A percentile compares a stretch with the other conserved stretches of the same genome.
Evolutionary conservation across 345 rosid species (phyloP).

Genomic region (Boechera divaricarpa): DNA sequence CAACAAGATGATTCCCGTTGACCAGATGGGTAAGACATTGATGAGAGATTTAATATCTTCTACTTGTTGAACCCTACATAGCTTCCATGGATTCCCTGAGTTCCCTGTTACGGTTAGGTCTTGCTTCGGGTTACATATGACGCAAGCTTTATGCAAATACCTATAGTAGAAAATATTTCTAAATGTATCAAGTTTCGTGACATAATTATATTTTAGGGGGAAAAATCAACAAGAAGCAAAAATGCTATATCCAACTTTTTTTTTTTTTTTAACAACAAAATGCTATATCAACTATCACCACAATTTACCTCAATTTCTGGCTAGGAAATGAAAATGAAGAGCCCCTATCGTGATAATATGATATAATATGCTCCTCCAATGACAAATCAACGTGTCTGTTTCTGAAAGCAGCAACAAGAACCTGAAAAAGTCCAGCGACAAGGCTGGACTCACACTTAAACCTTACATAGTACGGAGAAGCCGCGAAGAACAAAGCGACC

Average conservation of each 20-base stretch:
- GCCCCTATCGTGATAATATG: slow-evolving; percentile 34
- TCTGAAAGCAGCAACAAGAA: slow-evolving; percentile 47
- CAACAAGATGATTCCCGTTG: slow-evolving; percentile 53
- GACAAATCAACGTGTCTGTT: slow-evolving; percentile 45
- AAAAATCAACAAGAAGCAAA: not conserved
- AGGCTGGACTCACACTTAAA: slow-evolving; percentile 45
- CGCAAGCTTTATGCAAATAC: slow-evolving; percentile 65
- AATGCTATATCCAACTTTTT: too few relatives aligned
- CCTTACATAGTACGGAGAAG: slow-evolving; percentile 54
- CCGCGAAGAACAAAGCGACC: slow-evolving; percentile 48
- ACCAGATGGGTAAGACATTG: slow-evolving; percentile 57
- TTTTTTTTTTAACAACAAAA: too few relatives aligned
- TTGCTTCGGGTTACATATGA: slow-evolving; percentile 42
- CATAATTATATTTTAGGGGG: not conserved
- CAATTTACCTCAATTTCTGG: slow-evolving; percentile 51
- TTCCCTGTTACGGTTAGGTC: slow-evolving; percentile 47
- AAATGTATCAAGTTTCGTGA: not conserved
- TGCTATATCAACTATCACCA: not conserved
- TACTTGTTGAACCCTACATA: slow-evolving; percentile 65
- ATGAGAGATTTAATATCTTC: slow-evolving; percentile 66
- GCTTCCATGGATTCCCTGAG: slow-evolving; percentile 53
- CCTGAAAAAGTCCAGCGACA: slow-evolving; percentile 57
- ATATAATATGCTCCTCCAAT: slow-evolving; percentile 7
- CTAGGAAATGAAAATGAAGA: slow-evolving; percentile 45
- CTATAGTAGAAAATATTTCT: slow-evolving; percentile 37